Evolutionary conservation across 108 stramenopile species (phyloP).

Genomic region (Nannochloropsis granulata): DNA sequence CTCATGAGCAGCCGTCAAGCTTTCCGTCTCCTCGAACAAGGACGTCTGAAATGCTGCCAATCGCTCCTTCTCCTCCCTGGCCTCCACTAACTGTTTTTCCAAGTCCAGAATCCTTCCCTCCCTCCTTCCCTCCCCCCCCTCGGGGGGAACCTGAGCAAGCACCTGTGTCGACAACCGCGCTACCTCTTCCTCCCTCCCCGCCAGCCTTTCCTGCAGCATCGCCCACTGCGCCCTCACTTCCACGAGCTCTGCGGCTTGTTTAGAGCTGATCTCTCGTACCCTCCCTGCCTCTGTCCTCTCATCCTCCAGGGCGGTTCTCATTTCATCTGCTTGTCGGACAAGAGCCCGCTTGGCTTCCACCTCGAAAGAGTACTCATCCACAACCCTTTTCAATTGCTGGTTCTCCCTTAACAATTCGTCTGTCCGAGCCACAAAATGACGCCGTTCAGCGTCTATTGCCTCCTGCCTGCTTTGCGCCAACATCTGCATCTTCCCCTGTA

Average conservation of each 20-base stretch:
- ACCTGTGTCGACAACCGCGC: not conserved
- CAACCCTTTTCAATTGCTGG: not conserved
- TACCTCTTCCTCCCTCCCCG: not conserved
- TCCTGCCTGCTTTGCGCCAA: not conserved
- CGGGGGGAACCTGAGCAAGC: not conserved
- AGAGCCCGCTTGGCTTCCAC: not conserved
- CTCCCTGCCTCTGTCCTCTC: not conserved
- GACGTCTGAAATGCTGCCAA: conserved; percentile 2
- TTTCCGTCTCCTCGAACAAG: not conserved
- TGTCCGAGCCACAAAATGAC: not conserved
- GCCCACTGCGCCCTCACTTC: not conserved
- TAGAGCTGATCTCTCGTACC: not conserved
- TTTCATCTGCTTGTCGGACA: not conserved
- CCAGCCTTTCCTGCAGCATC: not conserved
- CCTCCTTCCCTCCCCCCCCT: not conserved
- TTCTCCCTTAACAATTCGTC: not conserved
- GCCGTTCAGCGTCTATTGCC: not conserved
- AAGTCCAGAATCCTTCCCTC: conserved; percentile 4
- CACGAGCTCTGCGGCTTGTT: not conserved
- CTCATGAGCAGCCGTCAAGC: not conserved
- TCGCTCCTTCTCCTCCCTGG: not conserved
- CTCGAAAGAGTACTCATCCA: not conserved
- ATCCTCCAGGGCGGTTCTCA: not conserved
- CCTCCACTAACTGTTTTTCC: not conserved
- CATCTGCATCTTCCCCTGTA: not conserved